Evolutionary conservation across 768 basidiomycete genomes (phyloP).

Genomic region (Suillus discolor): DNA sequence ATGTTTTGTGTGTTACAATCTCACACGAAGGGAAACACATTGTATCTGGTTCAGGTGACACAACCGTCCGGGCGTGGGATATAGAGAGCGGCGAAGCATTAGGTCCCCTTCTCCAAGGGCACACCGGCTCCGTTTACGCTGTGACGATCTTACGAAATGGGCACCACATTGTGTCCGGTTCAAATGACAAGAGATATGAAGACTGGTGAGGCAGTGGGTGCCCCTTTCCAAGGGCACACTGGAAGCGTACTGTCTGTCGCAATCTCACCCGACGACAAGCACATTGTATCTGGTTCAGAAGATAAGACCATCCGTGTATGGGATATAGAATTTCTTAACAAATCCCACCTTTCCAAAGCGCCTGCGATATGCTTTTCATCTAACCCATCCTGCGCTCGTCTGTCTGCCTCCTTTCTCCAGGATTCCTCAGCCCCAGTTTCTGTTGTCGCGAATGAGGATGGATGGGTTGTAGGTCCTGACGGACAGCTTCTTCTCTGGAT

Average conservation of each 20-base stretch:
- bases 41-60: constrained; percentile 2
- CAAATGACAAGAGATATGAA: not conserved
- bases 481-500: not conserved
- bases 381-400: not conserved
- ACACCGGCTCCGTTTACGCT: not conserved
- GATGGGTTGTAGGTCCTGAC: not conserved
- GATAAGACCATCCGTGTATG: constrained; percentile 8
- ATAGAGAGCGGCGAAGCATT: not conserved
- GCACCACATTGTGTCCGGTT: not conserved
- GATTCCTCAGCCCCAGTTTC: not conserved
- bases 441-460: not conserved
- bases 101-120: not conserved
- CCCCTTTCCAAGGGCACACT: constrained; percentile 7
- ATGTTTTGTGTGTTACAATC: not conserved
- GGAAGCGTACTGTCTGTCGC: constrained; percentile 12
- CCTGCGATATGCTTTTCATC: not conserved
- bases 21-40: not conserved
- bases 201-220: not conserved
- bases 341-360: too few species aligned
- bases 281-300: not conserved
- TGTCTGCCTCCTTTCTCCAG: not conserved
- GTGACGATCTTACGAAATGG: not conserved
- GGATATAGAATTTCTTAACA: not conserved
- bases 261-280: constrained; percentile 13
- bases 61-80: constrained; percentile 6